Base-by-base conservation (phyloP, 352 stramenopile genomes). In the Phytophthora rubi region DNA sequence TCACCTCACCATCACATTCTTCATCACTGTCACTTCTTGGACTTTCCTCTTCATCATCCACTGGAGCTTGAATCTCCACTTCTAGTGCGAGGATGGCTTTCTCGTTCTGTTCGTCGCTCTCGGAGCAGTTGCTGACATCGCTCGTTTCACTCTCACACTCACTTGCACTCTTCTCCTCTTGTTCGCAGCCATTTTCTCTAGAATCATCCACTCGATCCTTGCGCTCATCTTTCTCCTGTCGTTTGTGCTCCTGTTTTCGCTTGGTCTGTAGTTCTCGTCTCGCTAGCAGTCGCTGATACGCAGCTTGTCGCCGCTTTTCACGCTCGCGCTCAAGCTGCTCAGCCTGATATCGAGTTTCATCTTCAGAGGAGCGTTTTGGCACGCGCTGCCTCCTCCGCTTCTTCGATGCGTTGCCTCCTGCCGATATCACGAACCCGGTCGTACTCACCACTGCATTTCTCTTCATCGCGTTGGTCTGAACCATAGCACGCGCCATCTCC, bases 41-140 rank as follows among this genome's bases (percentile, higher is more conserved):
- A 54, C 26, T 51, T 1, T 53, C 37, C 2, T 60, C 44, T 15
- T 62, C 59, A 37, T 73, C 70, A 10, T 68, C 61, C 37, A 28
- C 16, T 16, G 48, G 53, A 0, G 44, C 12, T 21, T 37, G 37
- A 35, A 54, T 62, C 30, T 70, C 35, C 7, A 90, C 72, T 16
- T 71, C 54, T 30, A 92, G 73, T 13, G 75, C 76, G 54, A 88
- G 71, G 47, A 90, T 92, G 16, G 76, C 71, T 12, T 77, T 71
- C 59, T 92, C 84, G 21, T 89, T 76, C 0, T 69, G 79, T 6
- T 83, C 81, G 39, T 92, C 82, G 26, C 70, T 83, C 33, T 91
- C 82, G 0, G 82, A 92, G 53, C 82, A 89, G 53, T 92, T 91
- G 49, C 82, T 91, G 35, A 91, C 83, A 0, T 94, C 86, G 30